Base-by-base conservation (phyloP, 257 asterid species). In the Craterostigma plantagineum region DNA sequence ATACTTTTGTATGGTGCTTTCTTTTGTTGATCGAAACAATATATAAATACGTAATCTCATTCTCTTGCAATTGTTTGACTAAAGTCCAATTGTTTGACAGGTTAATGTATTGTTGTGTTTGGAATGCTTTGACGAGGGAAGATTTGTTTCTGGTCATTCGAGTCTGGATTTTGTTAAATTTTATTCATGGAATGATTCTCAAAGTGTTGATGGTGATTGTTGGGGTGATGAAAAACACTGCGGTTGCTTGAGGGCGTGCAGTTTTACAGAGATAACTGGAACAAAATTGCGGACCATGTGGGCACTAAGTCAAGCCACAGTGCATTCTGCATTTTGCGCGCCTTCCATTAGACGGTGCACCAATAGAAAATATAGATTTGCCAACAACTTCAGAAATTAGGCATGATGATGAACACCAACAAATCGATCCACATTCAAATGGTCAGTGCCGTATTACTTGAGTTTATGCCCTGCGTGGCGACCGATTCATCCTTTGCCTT, bases 221-320 rank as follows among this genome's bases (percentile, higher is more conserved):
- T 87, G 98, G 98, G 70, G 68, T 55, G 92, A 82, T 62, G 91
- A 79, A 63, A 87, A 73, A 87, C 93, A 0, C 57, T 82, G 34
- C 60, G 76, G 52, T 83, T 87, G 52, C 92, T 87, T 4, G 95
- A 87, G 63, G 98, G 93, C 41, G 70, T 82, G 79, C 92, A 82
- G 64, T 68, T 66, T 18, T 60, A 74, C 53, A 64, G 68, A 42
- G 95, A 87, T 52, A 82, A 76, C 69, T 87, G 97, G 97, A 67
- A 69, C 58, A 77, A 70, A 70, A 64, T 87, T 55, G 90, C 93
- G 1, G 92, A 73, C 54, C 95, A 82, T 46, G 95, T 87, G n/a
- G 94, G 91, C 42, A 60, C 96, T 15, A 85, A 85, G 68, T 85
- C 96, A 49, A 85, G 66, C 91, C 92, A 49, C 92, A 85, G 45